These are phyloP conservation scores for Dioszegia hungarica DNA, from an alignment of 768 basidiomycete genomes.

Conservation along the genomic window DNA sequence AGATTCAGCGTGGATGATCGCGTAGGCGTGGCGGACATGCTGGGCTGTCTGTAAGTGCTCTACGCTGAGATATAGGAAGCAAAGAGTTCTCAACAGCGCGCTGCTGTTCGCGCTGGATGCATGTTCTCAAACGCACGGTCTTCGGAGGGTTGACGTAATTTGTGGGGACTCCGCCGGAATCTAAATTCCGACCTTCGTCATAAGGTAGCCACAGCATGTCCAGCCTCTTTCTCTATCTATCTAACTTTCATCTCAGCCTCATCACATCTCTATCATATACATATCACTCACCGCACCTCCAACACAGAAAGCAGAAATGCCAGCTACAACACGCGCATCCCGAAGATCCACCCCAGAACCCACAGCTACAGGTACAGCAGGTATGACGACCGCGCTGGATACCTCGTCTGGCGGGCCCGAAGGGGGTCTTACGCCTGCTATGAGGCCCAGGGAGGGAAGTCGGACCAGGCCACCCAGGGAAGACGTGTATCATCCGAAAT, in stretches of 20 bases:
- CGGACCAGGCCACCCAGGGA: constrained; percentile 28
- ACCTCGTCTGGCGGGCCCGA: neutral
- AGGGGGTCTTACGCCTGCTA: neutral
- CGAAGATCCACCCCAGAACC: constrained; percentile 3
- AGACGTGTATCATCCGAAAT: constrained; percentile 47
- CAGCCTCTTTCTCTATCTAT: too few relatives aligned
- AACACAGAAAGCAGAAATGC: neutral
- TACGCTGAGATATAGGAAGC: too few relatives aligned
- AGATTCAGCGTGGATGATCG: neutral
- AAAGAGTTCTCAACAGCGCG: too few relatives aligned
- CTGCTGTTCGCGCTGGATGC: too few relatives aligned
- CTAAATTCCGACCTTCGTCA: too few relatives aligned
- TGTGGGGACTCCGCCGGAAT: too few relatives aligned
- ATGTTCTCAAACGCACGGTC: too few relatives aligned
- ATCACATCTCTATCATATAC: neutral
- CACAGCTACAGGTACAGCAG: neutral
- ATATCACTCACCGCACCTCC: too few relatives aligned
- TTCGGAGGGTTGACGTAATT: too few relatives aligned
- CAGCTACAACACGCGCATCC: neutral
- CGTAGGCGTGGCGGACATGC: constrained; percentile 2
- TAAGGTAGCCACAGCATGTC: too few relatives aligned
- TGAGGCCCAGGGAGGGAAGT: constrained; percentile 32
- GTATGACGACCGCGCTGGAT: neutral
- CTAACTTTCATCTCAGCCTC: neutral
- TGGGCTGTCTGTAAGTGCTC: neutral